These are phyloP conservation scores for Boletus huronensis DNA, from an alignment of 768 basidiomycete genomes.

Conservation along the genomic window DNA sequence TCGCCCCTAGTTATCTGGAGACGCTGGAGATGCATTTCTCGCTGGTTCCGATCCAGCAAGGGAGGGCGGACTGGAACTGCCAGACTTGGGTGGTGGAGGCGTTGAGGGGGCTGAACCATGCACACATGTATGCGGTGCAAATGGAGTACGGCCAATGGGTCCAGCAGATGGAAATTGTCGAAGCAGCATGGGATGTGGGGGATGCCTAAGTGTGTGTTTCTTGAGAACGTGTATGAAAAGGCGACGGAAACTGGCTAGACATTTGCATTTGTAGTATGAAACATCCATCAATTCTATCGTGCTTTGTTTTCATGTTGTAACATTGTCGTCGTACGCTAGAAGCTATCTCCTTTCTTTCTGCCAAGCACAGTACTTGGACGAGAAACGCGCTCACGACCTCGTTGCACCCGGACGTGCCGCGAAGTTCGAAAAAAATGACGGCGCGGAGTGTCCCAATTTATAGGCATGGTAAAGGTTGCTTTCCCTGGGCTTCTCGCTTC, in stretches of 20 bases:
- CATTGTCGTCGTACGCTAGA: not conserved
- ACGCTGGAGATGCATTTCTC: conserved; percentile 7
- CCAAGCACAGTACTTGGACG: too few relatives aligned
- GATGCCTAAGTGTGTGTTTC: conserved; percentile 2
- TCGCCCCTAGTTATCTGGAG: conserved; percentile 2
- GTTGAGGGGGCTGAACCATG: conserved; percentile 8
- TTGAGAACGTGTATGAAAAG: not conserved
- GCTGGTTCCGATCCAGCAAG: conserved; percentile 11
- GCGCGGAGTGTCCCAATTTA: too few relatives aligned
- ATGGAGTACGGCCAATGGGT: conserved; percentile 11
- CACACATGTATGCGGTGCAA: conserved; percentile 16
- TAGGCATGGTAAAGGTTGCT: too few relatives aligned
- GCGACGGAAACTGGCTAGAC: not conserved
- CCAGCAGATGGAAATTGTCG: conserved; percentile 16
- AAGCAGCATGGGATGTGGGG: conserved; percentile 15
- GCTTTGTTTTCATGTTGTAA: not conserved
- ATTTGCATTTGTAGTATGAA: not conserved
- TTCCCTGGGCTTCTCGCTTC: too few relatives aligned
- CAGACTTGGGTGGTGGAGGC: conserved; percentile 23
- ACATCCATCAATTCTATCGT: not conserved
- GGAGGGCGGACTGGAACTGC: conserved; percentile 13
- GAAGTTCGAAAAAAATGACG: too few relatives aligned
- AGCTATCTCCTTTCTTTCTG: too few relatives aligned
- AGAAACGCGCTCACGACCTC: too few relatives aligned
- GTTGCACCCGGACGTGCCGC: too few relatives aligned